Evolutionary conservation across 768 basidiomycete species (phyloP).

Genomic region (Boletales sp.): DNA sequence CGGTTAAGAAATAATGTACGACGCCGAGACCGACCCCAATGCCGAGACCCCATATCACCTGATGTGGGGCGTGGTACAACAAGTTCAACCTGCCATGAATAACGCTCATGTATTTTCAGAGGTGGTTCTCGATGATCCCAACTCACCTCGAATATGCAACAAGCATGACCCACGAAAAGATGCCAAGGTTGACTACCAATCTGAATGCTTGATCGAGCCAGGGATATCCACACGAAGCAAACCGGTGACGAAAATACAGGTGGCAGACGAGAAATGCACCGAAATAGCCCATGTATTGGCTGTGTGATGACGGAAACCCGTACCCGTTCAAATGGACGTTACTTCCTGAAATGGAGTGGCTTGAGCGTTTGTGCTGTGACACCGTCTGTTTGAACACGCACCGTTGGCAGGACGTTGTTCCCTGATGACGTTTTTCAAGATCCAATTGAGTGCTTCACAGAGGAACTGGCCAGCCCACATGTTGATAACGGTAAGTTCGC

Average conservation of each 20-base stretch:
- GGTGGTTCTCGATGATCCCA: neutral
- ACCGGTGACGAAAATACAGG: constrained; percentile 65
- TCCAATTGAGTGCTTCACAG: constrained; percentile 67
- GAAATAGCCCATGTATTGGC: constrained; percentile 90
- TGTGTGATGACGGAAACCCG: constrained; percentile 86
- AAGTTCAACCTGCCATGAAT: constrained; percentile 52
- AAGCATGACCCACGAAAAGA: constrained; percentile 53
- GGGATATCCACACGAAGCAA: constrained; percentile 47
- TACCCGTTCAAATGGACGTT: constrained; percentile 52
- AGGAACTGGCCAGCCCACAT: constrained; percentile 83
- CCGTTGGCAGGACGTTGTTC: constrained; percentile 61
- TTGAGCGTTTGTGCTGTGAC: neutral
- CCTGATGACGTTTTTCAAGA: constrained; percentile 64
- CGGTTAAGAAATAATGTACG: constrained; percentile 50
- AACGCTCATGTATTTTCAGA: neutral
- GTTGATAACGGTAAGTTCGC: constrained; percentile 73
- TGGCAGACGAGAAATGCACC: constrained; percentile 73
- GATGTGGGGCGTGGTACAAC: constrained; percentile 68
- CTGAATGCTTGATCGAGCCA: constrained; percentile 54
- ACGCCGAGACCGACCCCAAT: constrained; percentile 60
- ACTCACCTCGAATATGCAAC: constrained; percentile 80
- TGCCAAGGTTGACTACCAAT: constrained; percentile 41
- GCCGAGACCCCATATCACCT: constrained; percentile 70
- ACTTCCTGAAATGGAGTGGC: constrained; percentile 8
- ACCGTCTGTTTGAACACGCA: constrained; percentile 29